Evolutionary conservation across 2,329 filamentous ascomycete genomes (phyloP).

Genomic region (Diaporthe eres): DNA sequence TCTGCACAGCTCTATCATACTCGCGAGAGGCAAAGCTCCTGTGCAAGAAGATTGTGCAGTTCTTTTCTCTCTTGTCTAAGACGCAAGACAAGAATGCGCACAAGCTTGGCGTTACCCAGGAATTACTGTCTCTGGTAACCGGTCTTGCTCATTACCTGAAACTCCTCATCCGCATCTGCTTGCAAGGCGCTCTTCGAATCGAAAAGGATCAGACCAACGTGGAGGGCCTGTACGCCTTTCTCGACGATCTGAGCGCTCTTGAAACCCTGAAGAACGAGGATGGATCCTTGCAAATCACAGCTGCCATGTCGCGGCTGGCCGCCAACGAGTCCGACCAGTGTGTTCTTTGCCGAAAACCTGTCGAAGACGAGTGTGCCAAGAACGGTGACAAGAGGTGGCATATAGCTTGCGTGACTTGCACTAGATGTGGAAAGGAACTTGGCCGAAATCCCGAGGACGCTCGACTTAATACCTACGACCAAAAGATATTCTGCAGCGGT

Average conservation of each 20-base stretch:
- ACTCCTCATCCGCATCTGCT: conserved; percentile 94
- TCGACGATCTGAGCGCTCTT: conserved; percentile 87
- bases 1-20: conserved; percentile 81
- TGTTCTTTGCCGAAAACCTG: conserved; percentile 82
- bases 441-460: conserved; percentile 78
- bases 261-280: conserved; percentile 83
- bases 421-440: conserved; percentile 75
- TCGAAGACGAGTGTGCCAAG: conserved; percentile 93
- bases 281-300: conserved; percentile 70
- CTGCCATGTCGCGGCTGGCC: conserved; percentile 76
- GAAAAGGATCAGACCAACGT: conserved; percentile 85
- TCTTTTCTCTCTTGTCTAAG: conserved; percentile 95
- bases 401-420: conserved; percentile 83
- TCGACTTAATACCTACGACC: conserved; percentile 76
- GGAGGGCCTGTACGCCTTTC: conserved; percentile 84
- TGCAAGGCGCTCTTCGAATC: conserved; percentile 92
- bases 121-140: conserved; percentile 96
- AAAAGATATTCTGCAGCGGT: conserved; percentile 78
- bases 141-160: conserved; percentile 98
- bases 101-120: conserved; percentile 96
- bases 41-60: conserved; percentile 99
- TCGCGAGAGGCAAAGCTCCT: conserved; percentile 96
- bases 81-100: conserved; percentile 91
- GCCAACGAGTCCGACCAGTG: conserved; percentile 89
- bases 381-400: conserved; percentile 86